phyloP scores from a whole-genome alignment of 768 basidiomycete genomes.

The Hericium alpestre region DNA sequence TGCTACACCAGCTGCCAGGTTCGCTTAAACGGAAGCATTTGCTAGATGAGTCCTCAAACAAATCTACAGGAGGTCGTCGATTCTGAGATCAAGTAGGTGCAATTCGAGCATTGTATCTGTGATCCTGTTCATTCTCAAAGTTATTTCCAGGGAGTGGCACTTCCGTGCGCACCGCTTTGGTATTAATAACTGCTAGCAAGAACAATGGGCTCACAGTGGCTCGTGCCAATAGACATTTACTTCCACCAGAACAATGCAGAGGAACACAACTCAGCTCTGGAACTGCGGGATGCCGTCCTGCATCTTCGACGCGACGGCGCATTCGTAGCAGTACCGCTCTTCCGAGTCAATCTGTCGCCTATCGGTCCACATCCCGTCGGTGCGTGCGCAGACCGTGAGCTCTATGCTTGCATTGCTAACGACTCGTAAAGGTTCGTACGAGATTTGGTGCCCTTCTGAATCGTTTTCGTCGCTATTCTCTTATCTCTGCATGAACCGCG shows the following conservation, averaged over 20 bases:
- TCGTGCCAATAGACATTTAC: slow-evolving; percentile 53
- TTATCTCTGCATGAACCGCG: slow-evolving; percentile 59
- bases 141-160: slow-evolving; percentile 58
- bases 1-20: no score
- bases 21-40: no score
- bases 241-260: slow-evolving; percentile 58
- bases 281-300: slow-evolving; percentile 62
- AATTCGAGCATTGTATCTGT: background rate
- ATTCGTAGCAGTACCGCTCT: slow-evolving; percentile 70
- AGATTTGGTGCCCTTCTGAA: slow-evolving; percentile 70
- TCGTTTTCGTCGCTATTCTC: slow-evolving; percentile 71
- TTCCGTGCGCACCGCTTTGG: slow-evolving; percentile 40
- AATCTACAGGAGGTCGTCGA: slow-evolving; percentile 50
- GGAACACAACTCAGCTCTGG: slow-evolving; percentile 54
- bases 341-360: slow-evolving; percentile 56
- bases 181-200: background rate
- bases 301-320: slow-evolving; percentile 63
- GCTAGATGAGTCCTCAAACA: slow-evolving; percentile 24
- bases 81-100: slow-evolving; percentile 48
- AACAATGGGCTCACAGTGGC: background rate
- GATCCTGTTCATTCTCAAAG: background rate
- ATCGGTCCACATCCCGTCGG: slow-evolving; percentile 72
- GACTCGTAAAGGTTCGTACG: slow-evolving; percentile 47
- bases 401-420: background rate
- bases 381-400: slow-evolving; percentile 20